phyloP scores from a whole-genome alignment of 192 early-diverging fungal genomes.

The Umbelopsis sp. region DNA sequence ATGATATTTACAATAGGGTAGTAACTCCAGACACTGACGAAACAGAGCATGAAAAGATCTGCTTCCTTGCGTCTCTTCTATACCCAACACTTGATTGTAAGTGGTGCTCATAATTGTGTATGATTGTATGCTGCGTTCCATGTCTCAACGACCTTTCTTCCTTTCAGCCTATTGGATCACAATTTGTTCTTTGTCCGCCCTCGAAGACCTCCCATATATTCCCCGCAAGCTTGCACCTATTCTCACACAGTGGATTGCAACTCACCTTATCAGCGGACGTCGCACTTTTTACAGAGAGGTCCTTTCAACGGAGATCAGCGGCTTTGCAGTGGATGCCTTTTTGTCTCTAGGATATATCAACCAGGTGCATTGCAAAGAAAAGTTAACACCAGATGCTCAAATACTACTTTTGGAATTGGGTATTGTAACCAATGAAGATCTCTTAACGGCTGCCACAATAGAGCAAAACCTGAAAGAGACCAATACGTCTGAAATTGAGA shows the following conservation, averaged over 20 bases:
- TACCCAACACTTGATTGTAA: conserved; percentile 36
- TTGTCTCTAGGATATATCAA: conserved; percentile 38
- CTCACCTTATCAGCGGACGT: conserved; percentile 41
- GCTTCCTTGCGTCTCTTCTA: conserved; percentile 38
- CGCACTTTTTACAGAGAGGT: conserved; percentile 42
- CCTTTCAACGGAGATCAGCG: conserved; percentile 37
- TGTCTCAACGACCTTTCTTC: not conserved
- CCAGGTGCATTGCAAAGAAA: conserved; percentile 33
- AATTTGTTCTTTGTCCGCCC: conserved; percentile 41
- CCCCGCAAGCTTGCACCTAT: conserved; percentile 43
- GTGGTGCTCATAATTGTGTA: not conserved
- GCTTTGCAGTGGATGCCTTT: conserved; percentile 38
- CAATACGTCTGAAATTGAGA: not conserved
- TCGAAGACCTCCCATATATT: conserved; percentile 39
- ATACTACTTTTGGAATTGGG: conserved; percentile 37
- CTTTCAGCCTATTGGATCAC: conserved; percentile 39
- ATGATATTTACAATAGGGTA: not conserved
- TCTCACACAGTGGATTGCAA: conserved; percentile 43
- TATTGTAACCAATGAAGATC: conserved; percentile 33
- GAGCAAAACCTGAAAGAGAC: not conserved
- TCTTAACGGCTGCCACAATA: conserved; percentile 32
- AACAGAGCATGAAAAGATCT: conserved; percentile 27
- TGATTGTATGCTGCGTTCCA: not conserved
- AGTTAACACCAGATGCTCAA: conserved; percentile 38
- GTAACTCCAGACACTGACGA: conserved; percentile 21